Conservation (phyloP, 768 basidiomycete species). For the Leccinum truebloodii region DNA sequence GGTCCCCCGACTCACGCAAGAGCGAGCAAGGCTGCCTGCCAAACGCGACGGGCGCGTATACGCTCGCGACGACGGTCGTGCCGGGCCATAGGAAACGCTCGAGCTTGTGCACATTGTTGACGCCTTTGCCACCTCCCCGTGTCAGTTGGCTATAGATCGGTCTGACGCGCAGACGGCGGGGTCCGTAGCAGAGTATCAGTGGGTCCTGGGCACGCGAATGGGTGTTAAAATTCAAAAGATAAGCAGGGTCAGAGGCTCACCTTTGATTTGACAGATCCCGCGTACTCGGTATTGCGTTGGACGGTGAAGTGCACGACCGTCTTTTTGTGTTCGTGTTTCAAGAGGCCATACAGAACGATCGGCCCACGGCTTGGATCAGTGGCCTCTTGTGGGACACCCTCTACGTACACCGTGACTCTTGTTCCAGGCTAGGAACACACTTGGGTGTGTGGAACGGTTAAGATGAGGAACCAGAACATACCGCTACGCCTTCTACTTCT, state of each 20-base stretch:
- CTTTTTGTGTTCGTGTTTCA: constrained; percentile 96
- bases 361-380: constrained; percentile 39
- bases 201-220: constrained; percentile 60
- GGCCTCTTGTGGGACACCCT: constrained; percentile 71
- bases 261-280: constrained; percentile 88
- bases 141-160: constrained; percentile 94
- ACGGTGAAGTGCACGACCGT: constrained; percentile 91
- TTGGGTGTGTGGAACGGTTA: background rate
- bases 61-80: constrained; percentile 76
- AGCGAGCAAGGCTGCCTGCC: constrained; percentile 77
- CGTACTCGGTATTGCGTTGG: constrained; percentile 94
- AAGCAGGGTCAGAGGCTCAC: constrained; percentile 25
- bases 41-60: constrained; percentile 86
- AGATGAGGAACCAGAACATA: constrained; percentile 35
- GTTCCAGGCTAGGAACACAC: constrained; percentile 62
- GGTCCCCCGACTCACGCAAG: constrained; percentile 66
- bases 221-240: background rate
- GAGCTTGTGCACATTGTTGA: constrained; percentile 97
- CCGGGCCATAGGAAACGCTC: constrained; percentile 89
- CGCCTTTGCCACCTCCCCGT: constrained; percentile 84
- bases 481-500: constrained; percentile 72
- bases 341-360: constrained; percentile 73
- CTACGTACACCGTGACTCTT: constrained; percentile 75
- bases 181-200: constrained; percentile 85
- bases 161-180: constrained; percentile 78